Evolutionary conservation across 768 basidiomycete species (phyloP), one percentile per base, ranked within the genome.

Genomic region (Austroboletus festivus): DNA sequence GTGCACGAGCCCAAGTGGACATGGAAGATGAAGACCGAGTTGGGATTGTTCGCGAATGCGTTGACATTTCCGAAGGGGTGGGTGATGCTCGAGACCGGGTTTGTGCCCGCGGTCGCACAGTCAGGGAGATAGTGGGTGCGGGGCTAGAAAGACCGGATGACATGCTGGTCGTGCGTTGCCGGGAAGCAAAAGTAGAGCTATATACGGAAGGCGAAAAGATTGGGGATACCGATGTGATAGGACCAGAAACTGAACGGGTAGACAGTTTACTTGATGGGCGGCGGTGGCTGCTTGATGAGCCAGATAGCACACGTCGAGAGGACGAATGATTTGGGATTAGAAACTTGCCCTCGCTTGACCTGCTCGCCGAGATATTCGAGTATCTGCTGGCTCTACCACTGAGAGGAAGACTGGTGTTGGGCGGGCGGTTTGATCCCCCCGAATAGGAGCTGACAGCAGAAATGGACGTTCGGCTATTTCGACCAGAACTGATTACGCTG

Each of bases 171-270:
- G 89, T 90, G 19, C 90, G 78, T 58, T 92, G 90, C 24, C 90
- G 80, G n/a, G 90, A 92, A 26, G 90, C 77, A 63, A 83, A 89
- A 8, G 90, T 93, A 4, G 89, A 76, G 24, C 72, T 72, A 51
- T 77, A 75, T 18, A 88, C 43, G 18, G 70, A 64, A 13, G 68
- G 57, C 19, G 63, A 63, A 24, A 68, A 50, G 24, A 49, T 33
- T 31, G 63, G 53, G 22, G 71, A 60, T 18, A 76, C 69, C n/a
- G 72, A 56, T 34, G 63, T 64, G 48, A 78, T 66, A 10, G 86
- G 82, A 22, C 88, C 87, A 19, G 89, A 89, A 16, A 83, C 79
- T 15, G 88, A 86, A 45, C 90, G 79, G 45, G 62, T 72, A 21
- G 86, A 86, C 53, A 82, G 47, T 51, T 79, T 76, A 47, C 85